Conservation (phyloP, 257 asterid genomes). For the Nicotiana tomentosiformis region DNA sequence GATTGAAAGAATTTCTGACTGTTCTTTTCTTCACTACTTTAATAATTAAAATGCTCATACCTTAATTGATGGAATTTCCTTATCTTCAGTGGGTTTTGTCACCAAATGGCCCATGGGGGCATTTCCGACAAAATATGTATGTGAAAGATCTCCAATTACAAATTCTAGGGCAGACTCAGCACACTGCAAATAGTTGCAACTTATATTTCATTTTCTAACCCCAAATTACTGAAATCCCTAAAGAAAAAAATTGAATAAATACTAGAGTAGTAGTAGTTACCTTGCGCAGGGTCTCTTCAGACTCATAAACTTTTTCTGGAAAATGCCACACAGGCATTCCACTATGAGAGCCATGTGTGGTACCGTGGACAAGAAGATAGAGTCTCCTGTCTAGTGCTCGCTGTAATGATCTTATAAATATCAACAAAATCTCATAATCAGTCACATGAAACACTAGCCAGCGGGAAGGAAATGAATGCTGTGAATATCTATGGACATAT, state of each 20-base stretch:
- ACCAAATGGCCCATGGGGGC: conserved; percentile 83
- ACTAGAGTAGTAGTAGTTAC: conserved; percentile 24
- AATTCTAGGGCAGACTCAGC: conserved; percentile 84
- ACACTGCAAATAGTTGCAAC: conserved; percentile 50
- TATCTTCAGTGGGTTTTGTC: conserved; percentile 33
- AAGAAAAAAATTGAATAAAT: not conserved
- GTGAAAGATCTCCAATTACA: conserved; percentile 75
- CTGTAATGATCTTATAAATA: conserved; percentile 60
- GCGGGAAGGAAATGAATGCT: not conserved
- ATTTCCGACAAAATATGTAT: conserved; percentile 81
- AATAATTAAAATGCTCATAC: conserved; percentile 19
- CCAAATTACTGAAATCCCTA: not conserved
- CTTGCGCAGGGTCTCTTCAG: conserved; percentile 74
- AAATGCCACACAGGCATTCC: conserved; percentile 81
- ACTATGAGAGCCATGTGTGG: conserved; percentile 39
- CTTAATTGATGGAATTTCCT: conserved; percentile 37
- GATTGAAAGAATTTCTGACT: not conserved
- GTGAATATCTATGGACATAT: not conserved
- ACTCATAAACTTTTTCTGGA: conserved; percentile 74
- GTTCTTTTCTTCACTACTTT: not conserved
- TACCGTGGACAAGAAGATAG: conserved; percentile 73
- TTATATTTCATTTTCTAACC: not conserved
- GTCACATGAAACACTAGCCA: not conserved
- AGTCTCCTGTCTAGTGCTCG: conserved; percentile 91
- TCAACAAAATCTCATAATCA: conserved; percentile 15